Conservation (phyloP, 2,329 filamentous ascomycete genomes). For the Fusarium sp. region DNA sequence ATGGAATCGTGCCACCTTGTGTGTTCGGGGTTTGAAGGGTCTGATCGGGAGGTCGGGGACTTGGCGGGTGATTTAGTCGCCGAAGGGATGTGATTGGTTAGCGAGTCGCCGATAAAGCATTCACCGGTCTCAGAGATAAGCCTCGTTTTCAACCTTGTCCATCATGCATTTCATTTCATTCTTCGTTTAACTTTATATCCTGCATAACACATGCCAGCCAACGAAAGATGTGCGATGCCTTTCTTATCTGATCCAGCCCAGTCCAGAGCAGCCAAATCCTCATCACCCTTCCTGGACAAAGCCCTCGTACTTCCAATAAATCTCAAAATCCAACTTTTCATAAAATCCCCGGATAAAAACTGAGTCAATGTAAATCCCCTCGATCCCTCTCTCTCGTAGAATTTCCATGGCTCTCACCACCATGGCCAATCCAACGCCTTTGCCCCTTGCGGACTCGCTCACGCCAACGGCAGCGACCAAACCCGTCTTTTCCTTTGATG, state of each 20-base stretch:
- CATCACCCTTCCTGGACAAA: neutral
- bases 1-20: neutral
- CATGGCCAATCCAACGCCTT: slow-evolving; percentile 32
- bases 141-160: neutral
- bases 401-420: slow-evolving; percentile 38
- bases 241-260: neutral
- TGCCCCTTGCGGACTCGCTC: slow-evolving; percentile 30
- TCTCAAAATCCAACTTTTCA: slow-evolving; percentile 29
- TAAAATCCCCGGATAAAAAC: slow-evolving; percentile 37
- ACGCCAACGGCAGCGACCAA: slow-evolving; percentile 38
- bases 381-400: slow-evolving; percentile 30
- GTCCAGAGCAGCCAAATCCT: neutral
- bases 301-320: slow-evolving; percentile 32
- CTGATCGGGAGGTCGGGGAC: neutral
- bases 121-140: neutral
- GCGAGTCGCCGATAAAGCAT: neutral
- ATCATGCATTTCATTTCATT: neutral
- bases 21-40: neutral
- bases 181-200: neutral
- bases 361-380: slow-evolving; percentile 34
- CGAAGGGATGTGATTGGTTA: neutral
- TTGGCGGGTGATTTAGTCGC: neutral
- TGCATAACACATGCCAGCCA: neutral
- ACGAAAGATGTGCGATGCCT: neutral
- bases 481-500: slow-evolving; percentile 32